Conservation (phyloP, 1,139 yeast genomes). For the Arxiozyma bovina region DNA sequence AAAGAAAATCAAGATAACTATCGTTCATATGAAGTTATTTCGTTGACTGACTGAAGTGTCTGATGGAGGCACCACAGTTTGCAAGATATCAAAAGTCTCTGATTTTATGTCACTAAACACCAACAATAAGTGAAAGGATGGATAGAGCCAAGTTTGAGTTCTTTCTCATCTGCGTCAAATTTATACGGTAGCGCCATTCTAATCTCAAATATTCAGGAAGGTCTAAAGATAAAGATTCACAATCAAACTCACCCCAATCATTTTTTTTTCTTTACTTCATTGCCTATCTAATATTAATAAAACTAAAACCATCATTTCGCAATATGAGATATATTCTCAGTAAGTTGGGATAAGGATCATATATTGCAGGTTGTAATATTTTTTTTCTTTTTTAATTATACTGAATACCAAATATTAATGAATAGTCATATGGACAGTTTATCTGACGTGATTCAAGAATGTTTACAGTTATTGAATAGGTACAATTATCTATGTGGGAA, state of each 20-base stretch:
- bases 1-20: no score
- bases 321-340: background rate
- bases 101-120: background rate
- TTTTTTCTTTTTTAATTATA: no score
- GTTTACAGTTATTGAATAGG: background rate
- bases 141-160: background rate
- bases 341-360: background rate
- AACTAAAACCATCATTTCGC: background rate
- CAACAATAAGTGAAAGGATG: no score
- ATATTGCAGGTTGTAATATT: background rate
- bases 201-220: background rate
- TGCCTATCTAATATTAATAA: background rate
- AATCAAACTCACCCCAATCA: background rate
- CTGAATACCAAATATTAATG: background rate
- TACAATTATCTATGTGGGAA: background rate
- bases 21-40: no score
- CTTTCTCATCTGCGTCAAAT: background rate
- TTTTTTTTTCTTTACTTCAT: no score
- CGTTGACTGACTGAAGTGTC: no score
- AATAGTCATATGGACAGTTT: background rate
- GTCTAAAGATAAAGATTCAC: background rate
- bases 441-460: background rate
- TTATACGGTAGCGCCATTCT: background rate
- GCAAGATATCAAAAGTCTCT: no score
- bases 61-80: no score